These are phyloP conservation scores for Smithsoniella earleae DNA, from an alignment of 163 green algal species.

Conservation along the genomic window DNA sequence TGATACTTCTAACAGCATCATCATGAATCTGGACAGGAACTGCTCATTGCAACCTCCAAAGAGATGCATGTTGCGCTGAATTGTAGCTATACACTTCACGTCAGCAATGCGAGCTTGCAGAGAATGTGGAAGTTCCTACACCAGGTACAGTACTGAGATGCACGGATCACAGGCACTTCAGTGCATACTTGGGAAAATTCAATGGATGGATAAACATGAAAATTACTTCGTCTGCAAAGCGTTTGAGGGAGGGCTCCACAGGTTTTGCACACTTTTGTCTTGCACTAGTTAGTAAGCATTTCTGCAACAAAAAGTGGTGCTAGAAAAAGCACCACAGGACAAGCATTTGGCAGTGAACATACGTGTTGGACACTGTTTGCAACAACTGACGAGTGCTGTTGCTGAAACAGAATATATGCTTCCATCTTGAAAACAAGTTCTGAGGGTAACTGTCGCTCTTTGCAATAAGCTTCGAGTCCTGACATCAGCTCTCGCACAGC, in stretches of 20 bases:
- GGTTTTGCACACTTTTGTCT: too few relatives aligned
- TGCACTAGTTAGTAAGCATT: neutral
- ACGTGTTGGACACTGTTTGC: neutral
- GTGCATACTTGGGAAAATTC: neutral
- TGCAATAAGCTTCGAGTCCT: slow-evolving; percentile 35
- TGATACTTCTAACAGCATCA: slow-evolving; percentile 39
- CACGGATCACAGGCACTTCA: too few relatives aligned
- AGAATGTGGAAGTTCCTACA: slow-evolving; percentile 12
- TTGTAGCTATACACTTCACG: slow-evolving; percentile 33
- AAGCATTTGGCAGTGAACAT: too few relatives aligned
- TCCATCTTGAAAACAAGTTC: slow-evolving; percentile 34
- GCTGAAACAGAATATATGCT: slow-evolving; percentile 43
- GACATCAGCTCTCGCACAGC: slow-evolving; percentile 30
- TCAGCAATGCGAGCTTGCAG: slow-evolving; percentile 12
- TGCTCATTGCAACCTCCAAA: slow-evolving; percentile 41
- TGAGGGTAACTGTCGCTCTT: slow-evolving; percentile 32
- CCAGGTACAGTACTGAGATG: neutral
- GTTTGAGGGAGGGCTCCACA: too few relatives aligned
- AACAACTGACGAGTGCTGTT: slow-evolving; percentile 34
- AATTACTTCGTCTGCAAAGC: neutral
- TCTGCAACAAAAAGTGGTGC: neutral
- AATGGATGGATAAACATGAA: neutral
- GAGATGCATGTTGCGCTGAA: slow-evolving; percentile 36
- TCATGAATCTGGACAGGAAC: slow-evolving; percentile 41
- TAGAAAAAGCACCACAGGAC: too few relatives aligned